Conservation (phyloP, 345 rosid genomes). For the Rhodamnia argentea region DNA sequence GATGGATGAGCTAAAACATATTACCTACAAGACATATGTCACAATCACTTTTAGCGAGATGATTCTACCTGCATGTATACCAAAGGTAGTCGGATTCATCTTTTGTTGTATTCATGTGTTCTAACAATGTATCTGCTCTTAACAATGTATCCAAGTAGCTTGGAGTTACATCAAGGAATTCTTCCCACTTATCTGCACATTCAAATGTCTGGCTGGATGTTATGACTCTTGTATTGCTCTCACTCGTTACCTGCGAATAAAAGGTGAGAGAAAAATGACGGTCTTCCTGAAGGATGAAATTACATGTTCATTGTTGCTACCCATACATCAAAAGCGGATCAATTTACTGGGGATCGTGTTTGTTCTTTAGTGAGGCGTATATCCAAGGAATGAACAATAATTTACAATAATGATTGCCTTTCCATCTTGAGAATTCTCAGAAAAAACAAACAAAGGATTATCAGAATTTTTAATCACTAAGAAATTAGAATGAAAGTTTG, state of each 20-base stretch:
- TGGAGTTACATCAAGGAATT: conserved; percentile 45
- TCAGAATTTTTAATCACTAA: neutral
- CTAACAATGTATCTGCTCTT: conserved; percentile 33
- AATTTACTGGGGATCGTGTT: neutral
- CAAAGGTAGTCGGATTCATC: conserved; percentile 84
- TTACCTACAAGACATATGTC: neutral
- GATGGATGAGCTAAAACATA: neutral
- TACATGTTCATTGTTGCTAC: neutral
- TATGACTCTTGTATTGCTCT: conserved; percentile 27
- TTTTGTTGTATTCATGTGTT: conserved; percentile 67
- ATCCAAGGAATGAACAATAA: neutral
- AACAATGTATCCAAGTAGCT: conserved; percentile 37
- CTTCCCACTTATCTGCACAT: conserved; percentile 29
- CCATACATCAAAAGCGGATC: neutral
- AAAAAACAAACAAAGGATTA: neutral
- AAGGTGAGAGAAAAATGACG: neutral
- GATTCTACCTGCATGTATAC: conserved; percentile 59
- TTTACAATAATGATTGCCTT: neutral
- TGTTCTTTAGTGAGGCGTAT: neutral
- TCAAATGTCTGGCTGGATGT: conserved; percentile 16
- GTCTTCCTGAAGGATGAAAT: neutral
- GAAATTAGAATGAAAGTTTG: neutral
- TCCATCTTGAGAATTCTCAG: neutral
- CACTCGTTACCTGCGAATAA: conserved; percentile 34
- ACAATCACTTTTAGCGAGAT: neutral